Base-by-base conservation (phyloP, 345 rosid species). In the Pistacia integerrima region DNA sequence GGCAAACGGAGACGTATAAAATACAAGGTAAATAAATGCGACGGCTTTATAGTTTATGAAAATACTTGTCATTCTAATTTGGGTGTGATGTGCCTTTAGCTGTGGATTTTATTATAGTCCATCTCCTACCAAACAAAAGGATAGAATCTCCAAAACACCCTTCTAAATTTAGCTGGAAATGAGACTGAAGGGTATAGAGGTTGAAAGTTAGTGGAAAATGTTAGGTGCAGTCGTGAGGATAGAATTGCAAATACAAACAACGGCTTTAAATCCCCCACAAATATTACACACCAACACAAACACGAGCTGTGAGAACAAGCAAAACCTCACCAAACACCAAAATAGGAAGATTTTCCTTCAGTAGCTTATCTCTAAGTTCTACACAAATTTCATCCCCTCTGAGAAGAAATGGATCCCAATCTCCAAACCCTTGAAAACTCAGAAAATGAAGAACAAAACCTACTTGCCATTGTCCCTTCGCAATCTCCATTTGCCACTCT, bases 401-500 rank as follows among this genome's bases (percentile, higher is more conserved):
- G 1, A 41, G 9, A 4, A 25, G 38, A 71, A 78, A 89, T 90
- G 92, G 92, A 88, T 82, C 66, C 86, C 86, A 83, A 64, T 28
- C 65, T 13, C 72, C 85, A 76, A 72, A 72, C 66, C 64, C 51
- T 28, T 52, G 83, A 70, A 64, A 73, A 78, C 78, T 80, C 87
- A 60, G 92, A 83, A 62, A 33, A 67, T 25, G 86, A 83, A 64
- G 83, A 84, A 46, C 20, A 73, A 16, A 76, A 71, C 28, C 74
- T 70, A 22, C 82, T 85, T 48, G 56, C 81, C 79, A 79, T 84
- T 75, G 22, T 81, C 28, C 82, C 83, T 46, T 76, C 85, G 28
- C 80, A 77, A 61, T 69, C 86, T 18, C 93, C 93, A 59, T 88
- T 94, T 69, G 96, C 97, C 60, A 80, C 80, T 57, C 86, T 82